phyloP scores from a whole-genome alignment of 2,329 filamentous ascomycete species.

The Macrophomina phaseolina region DNA sequence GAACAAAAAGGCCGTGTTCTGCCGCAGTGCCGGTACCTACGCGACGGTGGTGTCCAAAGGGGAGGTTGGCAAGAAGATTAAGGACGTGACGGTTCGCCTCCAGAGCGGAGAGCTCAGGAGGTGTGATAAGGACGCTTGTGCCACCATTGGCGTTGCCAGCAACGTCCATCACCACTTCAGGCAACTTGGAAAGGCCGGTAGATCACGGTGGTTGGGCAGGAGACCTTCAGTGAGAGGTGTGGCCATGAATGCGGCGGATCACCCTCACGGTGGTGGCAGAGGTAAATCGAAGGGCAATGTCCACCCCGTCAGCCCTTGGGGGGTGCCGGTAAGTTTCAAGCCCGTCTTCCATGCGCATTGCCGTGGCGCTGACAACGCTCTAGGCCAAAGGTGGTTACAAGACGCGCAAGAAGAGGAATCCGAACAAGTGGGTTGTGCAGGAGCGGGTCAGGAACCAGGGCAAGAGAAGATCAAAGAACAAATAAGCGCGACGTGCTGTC shows the following conservation, averaged over 20 bases:
- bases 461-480: conserved; percentile 66
- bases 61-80: conserved; percentile 67
- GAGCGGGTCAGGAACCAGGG: conserved; percentile 87
- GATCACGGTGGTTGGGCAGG: conserved; percentile 91
- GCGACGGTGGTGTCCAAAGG: conserved; percentile 87
- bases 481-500: conserved; percentile 26
- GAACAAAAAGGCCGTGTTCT: conserved; percentile 82
- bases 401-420: conserved; percentile 84
- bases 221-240: conserved; percentile 94
- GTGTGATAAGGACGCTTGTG: conserved; percentile 90
- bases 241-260: conserved; percentile 98
- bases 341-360: neutral
- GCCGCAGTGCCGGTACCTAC: conserved; percentile 91
- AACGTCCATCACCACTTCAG: conserved; percentile 90
- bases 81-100: conserved; percentile 81
- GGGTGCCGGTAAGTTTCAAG: conserved; percentile 75
- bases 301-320: conserved; percentile 95
- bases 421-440: conserved; percentile 89
- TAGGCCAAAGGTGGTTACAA: conserved; percentile 85
- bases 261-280: conserved; percentile 98
- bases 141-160: conserved; percentile 92
- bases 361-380: neutral
- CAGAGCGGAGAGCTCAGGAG: conserved; percentile 92
- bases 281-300: conserved; percentile 99
- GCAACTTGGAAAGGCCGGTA: conserved; percentile 92